Percentiles rank a stretch among this genome's conserved stretches.
These are phyloP conservation scores for Aspergillus diversus DNA, from an alignment of 495 filamentous ascomycete genomes.

Conservation along the genomic window DNA sequence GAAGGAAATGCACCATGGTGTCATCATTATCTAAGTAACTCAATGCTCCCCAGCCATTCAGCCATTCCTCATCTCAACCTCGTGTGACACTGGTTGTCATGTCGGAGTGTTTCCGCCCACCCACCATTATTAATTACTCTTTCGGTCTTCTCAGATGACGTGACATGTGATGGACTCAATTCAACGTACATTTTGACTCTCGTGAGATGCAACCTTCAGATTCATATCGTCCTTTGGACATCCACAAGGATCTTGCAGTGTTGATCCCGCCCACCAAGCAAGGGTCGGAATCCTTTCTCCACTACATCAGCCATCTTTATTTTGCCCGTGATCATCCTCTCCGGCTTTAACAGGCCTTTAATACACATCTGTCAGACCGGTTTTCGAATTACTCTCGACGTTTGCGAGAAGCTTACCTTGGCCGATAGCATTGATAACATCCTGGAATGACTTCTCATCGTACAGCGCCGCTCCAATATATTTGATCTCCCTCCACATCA, in stretches of 20 bases:
- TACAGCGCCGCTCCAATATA: slow-evolving; percentile 58
- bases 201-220: no score
- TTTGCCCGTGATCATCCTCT: slow-evolving; percentile 58
- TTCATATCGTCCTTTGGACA: slow-evolving; percentile 11
- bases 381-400: no score
- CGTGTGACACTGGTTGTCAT: no score
- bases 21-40: neutral
- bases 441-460: slow-evolving; percentile 55
- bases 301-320: slow-evolving; percentile 58
- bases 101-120: no score
- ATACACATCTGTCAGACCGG: neutral
- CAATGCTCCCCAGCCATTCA: neutral
- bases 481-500: slow-evolving; percentile 50
- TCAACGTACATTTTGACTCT: no score
- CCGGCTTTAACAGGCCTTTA: slow-evolving; percentile 54
- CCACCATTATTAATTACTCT: neutral
- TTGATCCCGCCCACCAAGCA: slow-evolving; percentile 59
- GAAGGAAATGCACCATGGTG: neutral
- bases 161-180: no score
- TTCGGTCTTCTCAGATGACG: no score
- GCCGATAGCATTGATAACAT: slow-evolving; percentile 57
- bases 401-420: slow-evolving; percentile 35
- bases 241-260: slow-evolving; percentile 48
- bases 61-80: no score
- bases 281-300: slow-evolving; percentile 58